Percentiles rank a stretch among this genome's conserved stretches.
Evolutionary conservation across 192 early-diverging fungal species (phyloP).

Genomic region (Tieghemiomyces parasiticus): DNA sequence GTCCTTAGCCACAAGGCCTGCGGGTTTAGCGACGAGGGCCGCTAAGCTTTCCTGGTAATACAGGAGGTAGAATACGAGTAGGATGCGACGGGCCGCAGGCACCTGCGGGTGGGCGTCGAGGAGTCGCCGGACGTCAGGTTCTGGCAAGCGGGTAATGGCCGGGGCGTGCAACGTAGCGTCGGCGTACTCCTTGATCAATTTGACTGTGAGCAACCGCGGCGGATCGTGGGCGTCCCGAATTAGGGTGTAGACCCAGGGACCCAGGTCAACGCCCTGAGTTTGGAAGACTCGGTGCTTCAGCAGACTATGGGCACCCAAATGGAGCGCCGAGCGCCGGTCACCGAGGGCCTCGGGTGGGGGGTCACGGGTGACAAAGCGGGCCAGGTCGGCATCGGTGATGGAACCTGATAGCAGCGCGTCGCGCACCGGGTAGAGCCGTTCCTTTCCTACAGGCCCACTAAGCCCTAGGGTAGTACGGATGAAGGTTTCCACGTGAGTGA

Average conservation of each 20-base stretch:
- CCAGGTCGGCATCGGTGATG: neutral
- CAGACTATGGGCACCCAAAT: slow-evolving; percentile 5
- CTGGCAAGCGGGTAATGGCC: slow-evolving; percentile 22
- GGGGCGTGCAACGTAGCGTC: slow-evolving; percentile 18
- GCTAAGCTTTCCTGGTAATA: slow-evolving; percentile 21
- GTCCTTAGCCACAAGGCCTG: neutral
- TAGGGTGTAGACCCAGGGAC: slow-evolving; percentile 18
- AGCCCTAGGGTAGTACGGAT: neutral
- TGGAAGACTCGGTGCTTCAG: slow-evolving; percentile 22
- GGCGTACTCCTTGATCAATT: slow-evolving; percentile 22
- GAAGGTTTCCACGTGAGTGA: neutral
- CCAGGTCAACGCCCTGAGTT: slow-evolving; percentile 21
- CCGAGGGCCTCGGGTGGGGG: no score
- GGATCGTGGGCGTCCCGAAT: slow-evolving; percentile 11
- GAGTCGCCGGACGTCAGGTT: slow-evolving; percentile 10
- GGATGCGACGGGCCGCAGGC: slow-evolving; percentile 15
- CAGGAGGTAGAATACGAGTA: slow-evolving; percentile 23
- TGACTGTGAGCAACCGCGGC: slow-evolving; percentile 13
- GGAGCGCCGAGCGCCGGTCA: neutral
- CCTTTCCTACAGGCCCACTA: neutral
- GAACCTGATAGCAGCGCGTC: neutral
- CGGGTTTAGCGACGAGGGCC: neutral
- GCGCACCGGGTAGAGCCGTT: slow-evolving; percentile 5
- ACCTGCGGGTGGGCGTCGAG: slow-evolving; percentile 10
- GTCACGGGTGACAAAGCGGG: neutral